Conservation (phyloP, 257 asterid species). For the Nicotiana knightiana region DNA sequence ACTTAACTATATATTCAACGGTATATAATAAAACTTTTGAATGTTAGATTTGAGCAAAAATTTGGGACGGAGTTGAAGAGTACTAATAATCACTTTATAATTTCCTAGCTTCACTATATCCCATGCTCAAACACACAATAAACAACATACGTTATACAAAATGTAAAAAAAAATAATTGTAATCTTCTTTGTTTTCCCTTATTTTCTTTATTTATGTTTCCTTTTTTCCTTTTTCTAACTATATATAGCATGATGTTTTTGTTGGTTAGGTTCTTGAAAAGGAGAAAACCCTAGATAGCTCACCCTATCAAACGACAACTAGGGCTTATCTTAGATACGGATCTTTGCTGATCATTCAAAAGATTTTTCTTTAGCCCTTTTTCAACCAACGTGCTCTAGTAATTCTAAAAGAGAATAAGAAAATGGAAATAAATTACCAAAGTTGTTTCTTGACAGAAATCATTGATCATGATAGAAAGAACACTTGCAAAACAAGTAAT, state of each 20-base stretch:
- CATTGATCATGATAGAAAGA: background rate
- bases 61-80: background rate
- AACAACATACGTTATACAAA: background rate
- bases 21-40: too few relatives aligned
- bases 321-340: background rate
- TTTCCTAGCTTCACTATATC: too few relatives aligned
- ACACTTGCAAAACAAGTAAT: background rate
- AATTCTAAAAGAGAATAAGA: too few relatives aligned
- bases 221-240: background rate
- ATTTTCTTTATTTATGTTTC: background rate
- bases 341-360: background rate
- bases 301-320: background rate
- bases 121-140: background rate
- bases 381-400: background rate
- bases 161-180: too few relatives aligned
- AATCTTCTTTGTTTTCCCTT: background rate
- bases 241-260: too few relatives aligned
- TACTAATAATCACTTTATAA: background rate
- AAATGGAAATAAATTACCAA: too few relatives aligned
- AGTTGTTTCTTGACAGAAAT: background rate
- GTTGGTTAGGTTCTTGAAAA: background rate
- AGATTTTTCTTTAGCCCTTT: background rate
- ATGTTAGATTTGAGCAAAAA: too few relatives aligned
- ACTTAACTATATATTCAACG: too few relatives aligned
- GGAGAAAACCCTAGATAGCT: background rate